Percentiles rank a stretch among this genome's conserved stretches.
Conservation (phyloP, 495 filamentous ascomycete species). For the Cetradonia linearis region DNA sequence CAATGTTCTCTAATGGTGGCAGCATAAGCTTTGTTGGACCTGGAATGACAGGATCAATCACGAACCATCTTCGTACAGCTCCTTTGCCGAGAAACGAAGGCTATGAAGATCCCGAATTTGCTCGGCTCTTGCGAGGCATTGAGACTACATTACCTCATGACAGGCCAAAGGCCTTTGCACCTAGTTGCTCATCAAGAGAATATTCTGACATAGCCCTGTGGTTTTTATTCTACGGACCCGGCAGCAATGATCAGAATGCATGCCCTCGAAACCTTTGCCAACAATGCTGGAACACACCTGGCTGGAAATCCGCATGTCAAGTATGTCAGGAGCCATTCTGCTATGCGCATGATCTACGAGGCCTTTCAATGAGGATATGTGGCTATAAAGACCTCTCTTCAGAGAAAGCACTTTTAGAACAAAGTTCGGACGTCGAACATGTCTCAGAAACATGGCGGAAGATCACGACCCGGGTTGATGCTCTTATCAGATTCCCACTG, state of each 20-base stretch:
- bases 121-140: slow-evolving; percentile 1
- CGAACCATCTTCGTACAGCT: slow-evolving; percentile 46
- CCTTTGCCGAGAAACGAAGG: slow-evolving; percentile 45
- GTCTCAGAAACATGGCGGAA: not conserved
- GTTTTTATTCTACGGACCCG: slow-evolving; percentile 37
- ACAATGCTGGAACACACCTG: slow-evolving; percentile 46
- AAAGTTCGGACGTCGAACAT: slow-evolving; percentile 5
- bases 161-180: not conserved
- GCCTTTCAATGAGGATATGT: slow-evolving; percentile 48
- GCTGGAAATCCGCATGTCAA: slow-evolving; percentile 51
- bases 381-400: slow-evolving; percentile 47
- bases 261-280: slow-evolving; percentile 51
- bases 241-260: slow-evolving; percentile 38
- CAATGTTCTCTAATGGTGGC: slow-evolving; percentile 52
- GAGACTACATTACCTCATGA: not conserved
- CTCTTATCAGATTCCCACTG: not conserved
- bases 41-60: slow-evolving; percentile 40
- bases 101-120: slow-evolving; percentile 46
- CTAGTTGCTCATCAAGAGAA: slow-evolving; percentile 1
- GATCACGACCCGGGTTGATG: not conserved
- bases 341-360: slow-evolving; percentile 54
- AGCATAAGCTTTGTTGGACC: slow-evolving; percentile 46
- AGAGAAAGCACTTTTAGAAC: slow-evolving; percentile 33
- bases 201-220: slow-evolving; percentile 44
- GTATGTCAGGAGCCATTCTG: slow-evolving; percentile 48